Evolutionary conservation across 1,284 basidiomycete species (phyloP), one percentile per base, ranked within the genome.

Genomic region (Ceratobasidium sp.): DNA sequence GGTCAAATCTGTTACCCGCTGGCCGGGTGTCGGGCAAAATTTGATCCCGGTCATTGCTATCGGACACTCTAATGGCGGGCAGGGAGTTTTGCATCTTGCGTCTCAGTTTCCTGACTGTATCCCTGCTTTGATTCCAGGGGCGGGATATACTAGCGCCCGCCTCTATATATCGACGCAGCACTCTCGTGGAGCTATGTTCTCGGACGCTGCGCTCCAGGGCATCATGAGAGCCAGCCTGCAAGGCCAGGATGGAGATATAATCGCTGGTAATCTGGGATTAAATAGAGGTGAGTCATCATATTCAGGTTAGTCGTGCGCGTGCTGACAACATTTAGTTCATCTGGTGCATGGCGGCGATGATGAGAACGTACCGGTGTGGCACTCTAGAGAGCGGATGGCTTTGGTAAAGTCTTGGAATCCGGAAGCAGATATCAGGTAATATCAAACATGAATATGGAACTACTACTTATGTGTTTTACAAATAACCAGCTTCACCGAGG

Each of bases 51-150:
- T 89, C 0, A 81, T 93, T 11, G 79, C 96, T 7, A 83, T 96
- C 58, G 95, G 95, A 0, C 95, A 98, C 80, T 96, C 94, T 1
- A 98, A 98, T 80, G 95, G 95, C 9, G 95, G 95, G 2, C 95
- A 97, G 81, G 95, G 95, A 0, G 85, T 91, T 1, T 95, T 94
- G 92, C 90, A 94, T 80, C 79, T 91, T 5, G 88, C 92, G 0
- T 86, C 88, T 29, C 85, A 91, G 74, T 92, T 88, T 80, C 94
- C 95, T 0, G 94, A 96, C 29, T 22, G 34, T 11, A 31, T 77
- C 34, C 66, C 54, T 29, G 41, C 75, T 13, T 51, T 68, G 6
- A 76, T 77, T 29, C 76, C 76, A 9, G 76, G 72, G 8, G 73
- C 76, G 0, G 73, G 64, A 9, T 77, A 77, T 39, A 74, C 59